Conservation (phyloP, 306 rosid species). For the Pterocarpus macrocarpus region DNA sequence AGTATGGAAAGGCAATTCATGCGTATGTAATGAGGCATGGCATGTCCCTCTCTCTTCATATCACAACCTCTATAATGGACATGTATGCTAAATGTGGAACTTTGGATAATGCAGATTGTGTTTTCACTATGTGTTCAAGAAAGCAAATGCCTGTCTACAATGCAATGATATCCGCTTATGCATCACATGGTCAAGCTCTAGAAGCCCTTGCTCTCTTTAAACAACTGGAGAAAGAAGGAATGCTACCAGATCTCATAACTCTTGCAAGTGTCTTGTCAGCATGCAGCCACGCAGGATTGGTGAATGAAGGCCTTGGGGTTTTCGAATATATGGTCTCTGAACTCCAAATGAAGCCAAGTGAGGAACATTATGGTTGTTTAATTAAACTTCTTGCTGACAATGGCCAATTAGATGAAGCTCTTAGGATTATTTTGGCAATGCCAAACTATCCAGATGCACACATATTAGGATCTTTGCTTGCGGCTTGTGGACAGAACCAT, state of each 20-base stretch:
- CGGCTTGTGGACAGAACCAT: constrained; percentile 66
- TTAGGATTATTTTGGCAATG: constrained; percentile 61
- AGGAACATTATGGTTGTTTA: constrained; percentile 75
- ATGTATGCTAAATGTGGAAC: constrained; percentile 91
- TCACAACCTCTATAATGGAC: constrained; percentile 70
- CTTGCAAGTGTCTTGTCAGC: constrained; percentile 71
- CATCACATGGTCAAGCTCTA: constrained; percentile 75
- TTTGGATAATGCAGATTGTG: constrained; percentile 59
- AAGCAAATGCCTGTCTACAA: constrained; percentile 71
- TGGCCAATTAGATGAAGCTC: constrained; percentile 76
- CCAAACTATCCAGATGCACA: constrained; percentile 76
- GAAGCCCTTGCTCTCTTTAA: constrained; percentile 66
- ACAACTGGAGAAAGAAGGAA: constrained; percentile 56
- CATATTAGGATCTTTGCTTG: constrained; percentile 77
- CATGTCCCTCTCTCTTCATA: constrained; percentile 49
- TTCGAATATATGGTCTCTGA: constrained; percentile 70
- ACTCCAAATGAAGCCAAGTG: constrained; percentile 63
- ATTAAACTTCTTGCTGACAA: constrained; percentile 67
- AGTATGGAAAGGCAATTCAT: constrained; percentile 77
- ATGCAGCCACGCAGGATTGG: constrained; percentile 73
- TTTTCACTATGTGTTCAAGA: constrained; percentile 56
- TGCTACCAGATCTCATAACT: constrained; percentile 70
- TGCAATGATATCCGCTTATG: constrained; percentile 80
- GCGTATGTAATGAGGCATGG: constrained; percentile 66
- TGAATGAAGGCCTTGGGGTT: constrained; percentile 69